These are phyloP conservation scores for Punica granatum DNA, from an alignment of 345 rosid species.

Conservation along the genomic window DNA sequence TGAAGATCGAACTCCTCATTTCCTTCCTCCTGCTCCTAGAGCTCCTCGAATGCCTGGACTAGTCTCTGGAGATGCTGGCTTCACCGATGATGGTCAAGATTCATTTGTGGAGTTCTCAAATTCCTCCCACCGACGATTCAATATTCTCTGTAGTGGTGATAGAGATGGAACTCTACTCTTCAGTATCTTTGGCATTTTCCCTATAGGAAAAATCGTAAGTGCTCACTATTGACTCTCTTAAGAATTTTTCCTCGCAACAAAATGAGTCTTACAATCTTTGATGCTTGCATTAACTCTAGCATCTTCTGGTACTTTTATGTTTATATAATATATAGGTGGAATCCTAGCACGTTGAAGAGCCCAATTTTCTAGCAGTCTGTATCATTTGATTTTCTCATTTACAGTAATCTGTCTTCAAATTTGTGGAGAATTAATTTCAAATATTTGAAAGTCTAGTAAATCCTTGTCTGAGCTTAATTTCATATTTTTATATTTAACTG, in stretches of 20 bases:
- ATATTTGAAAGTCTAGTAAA: neutral
- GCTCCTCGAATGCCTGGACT: conserved; percentile 74
- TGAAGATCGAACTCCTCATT: conserved; percentile 83
- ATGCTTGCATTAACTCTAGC: neutral
- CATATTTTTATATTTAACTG: neutral
- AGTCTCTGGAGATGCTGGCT: conserved; percentile 72
- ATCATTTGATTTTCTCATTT: neutral
- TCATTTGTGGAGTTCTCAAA: conserved; percentile 69
- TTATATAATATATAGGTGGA: neutral
- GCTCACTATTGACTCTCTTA: neutral
- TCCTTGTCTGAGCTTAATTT: neutral
- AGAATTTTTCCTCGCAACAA: too few relatives aligned
- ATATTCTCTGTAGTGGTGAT: conserved; percentile 83
- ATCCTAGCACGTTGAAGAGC: neutral
- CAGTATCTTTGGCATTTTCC: conserved; percentile 89
- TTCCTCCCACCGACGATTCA: conserved; percentile 72
- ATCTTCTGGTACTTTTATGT: neutral
- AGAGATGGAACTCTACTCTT: conserved; percentile 79
- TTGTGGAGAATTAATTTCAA: neutral
- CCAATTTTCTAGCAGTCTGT: neutral
- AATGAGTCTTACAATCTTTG: too few relatives aligned
- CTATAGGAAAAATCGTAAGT: conserved; percentile 85
- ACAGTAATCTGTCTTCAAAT: neutral
- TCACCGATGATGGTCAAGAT: conserved; percentile 78
- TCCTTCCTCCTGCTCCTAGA: conserved; percentile 90